These are phyloP conservation scores for Amauroascus verrucosus DNA, from an alignment of 2,329 filamentous ascomycete genomes.

Conservation along the genomic window DNA sequence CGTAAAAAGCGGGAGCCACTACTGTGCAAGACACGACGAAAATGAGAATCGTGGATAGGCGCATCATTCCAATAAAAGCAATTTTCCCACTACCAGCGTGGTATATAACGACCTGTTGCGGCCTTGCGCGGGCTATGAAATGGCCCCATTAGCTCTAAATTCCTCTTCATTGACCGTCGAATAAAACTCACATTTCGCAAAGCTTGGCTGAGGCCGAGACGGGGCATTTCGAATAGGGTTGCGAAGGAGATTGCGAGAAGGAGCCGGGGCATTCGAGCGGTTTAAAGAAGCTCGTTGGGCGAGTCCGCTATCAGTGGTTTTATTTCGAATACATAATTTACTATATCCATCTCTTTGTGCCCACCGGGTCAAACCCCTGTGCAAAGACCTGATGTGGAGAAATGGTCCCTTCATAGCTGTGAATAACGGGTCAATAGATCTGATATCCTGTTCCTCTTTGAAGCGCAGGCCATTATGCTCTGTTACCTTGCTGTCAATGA, in stretches of 20 bases:
- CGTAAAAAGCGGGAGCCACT: constrained; percentile 49
- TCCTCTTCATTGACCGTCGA: neutral
- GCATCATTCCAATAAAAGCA: constrained; percentile 58
- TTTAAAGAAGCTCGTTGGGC: neutral
- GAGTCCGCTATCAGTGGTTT: constrained; percentile 4
- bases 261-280: neutral
- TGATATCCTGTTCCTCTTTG: neutral
- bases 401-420: neutral
- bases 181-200: constrained; percentile 6
- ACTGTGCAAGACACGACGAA: constrained; percentile 57
- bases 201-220: constrained; percentile 4
- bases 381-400: neutral
- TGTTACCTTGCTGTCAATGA: neutral
- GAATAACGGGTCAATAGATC: neutral
- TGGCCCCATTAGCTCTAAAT: constrained; percentile 14
- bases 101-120: constrained; percentile 55
- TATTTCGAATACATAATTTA: constrained; percentile 10
- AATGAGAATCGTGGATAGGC: constrained; percentile 60
- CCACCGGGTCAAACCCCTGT: neutral
- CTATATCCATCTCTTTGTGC: neutral
- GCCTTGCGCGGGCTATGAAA: constrained; percentile 23
- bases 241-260: constrained; percentile 10
- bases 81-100: constrained; percentile 60
- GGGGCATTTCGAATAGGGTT: constrained; percentile 9
- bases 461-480: neutral